A percentile compares a stretch with the other conserved stretches of the same genome.
Conservation (phyloP, 805 yeast genomes). For the Ogataea degrootiae region DNA sequence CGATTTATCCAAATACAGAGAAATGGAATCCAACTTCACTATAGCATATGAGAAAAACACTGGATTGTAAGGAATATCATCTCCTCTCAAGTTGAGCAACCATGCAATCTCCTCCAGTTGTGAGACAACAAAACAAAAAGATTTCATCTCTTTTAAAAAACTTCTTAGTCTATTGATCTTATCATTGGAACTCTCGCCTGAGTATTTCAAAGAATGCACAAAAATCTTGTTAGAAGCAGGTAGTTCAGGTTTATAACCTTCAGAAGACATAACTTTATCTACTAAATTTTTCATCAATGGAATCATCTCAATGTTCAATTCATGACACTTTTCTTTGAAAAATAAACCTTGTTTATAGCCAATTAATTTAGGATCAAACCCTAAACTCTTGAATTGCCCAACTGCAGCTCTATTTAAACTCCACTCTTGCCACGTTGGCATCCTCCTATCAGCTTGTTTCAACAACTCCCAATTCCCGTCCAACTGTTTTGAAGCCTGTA, state of each 20-base stretch:
- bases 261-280: constrained; percentile 64
- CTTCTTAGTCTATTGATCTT: constrained; percentile 33
- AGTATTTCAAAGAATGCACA: constrained; percentile 33
- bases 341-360: constrained; percentile 42
- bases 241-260: constrained; percentile 10
- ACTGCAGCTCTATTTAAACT: constrained; percentile 50
- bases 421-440: constrained; percentile 79
- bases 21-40: constrained; percentile 34
- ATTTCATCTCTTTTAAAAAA: constrained; percentile 23
- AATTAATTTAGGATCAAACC: constrained; percentile 79
- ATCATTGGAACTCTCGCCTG: constrained; percentile 36
- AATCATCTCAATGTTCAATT: constrained; percentile 39
- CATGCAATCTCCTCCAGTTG: constrained; percentile 49
- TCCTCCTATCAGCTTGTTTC: constrained; percentile 72
- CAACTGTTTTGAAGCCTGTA: constrained; percentile 83
- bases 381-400: constrained; percentile 50
- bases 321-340: constrained; percentile 30
- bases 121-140: constrained; percentile 48
- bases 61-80: constrained; percentile 79
- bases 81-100: constrained; percentile 48
- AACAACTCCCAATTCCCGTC: constrained; percentile 75
- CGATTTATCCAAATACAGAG: constrained; percentile 38
- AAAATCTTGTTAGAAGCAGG: constrained; percentile 26
- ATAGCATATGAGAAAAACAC: constrained; percentile 71
- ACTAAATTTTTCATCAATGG: constrained; percentile 62